Evolutionary conservation across 176 grass and related monocot species (phyloP).

Genomic region (Hordeum vulgare): DNA sequence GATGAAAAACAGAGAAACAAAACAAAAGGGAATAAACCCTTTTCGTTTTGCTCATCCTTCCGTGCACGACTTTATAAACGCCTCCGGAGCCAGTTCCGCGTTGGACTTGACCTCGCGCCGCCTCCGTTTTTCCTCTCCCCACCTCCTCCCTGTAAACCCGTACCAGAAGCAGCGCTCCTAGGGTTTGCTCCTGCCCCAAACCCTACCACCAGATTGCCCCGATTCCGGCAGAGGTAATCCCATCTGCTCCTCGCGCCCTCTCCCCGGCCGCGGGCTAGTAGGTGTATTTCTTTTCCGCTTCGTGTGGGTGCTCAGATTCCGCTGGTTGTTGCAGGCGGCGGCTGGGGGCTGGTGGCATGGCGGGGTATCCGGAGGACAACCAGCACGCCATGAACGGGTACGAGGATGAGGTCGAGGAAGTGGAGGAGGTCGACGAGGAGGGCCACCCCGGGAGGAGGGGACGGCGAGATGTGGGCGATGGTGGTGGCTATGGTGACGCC

Average conservation of each 20-base stretch:
- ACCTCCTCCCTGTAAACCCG: slow-evolving; percentile 16
- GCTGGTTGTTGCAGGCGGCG: slow-evolving; percentile 3
- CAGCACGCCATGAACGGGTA: slow-evolving; percentile 43
- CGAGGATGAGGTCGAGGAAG: slow-evolving; percentile 40
- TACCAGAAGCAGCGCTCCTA: slow-evolving; percentile 26
- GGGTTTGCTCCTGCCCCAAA: slow-evolving; percentile 29
- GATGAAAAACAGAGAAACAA: neutral
- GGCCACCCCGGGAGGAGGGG: slow-evolving; percentile 22
- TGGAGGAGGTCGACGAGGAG: slow-evolving; percentile 51
- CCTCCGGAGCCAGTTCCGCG: neutral
- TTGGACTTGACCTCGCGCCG: slow-evolving; percentile 29
- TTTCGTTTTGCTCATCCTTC: neutral
- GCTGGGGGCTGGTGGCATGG: slow-evolving; percentile 18
- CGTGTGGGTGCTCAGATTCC: slow-evolving; percentile 9
- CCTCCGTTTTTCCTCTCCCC: neutral
- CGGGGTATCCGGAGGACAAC: slow-evolving; percentile 55
- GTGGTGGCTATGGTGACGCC: neutral
- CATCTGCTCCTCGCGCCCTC: neutral
- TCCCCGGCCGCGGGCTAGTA: slow-evolving; percentile 1
- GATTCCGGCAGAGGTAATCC: slow-evolving; percentile 30
- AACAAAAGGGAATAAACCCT: neutral
- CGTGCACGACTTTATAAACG: slow-evolving; percentile 3
- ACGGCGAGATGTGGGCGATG: slow-evolving; percentile 28
- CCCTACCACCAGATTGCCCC: slow-evolving; percentile 1
- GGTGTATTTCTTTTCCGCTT: neutral